Evolutionary conservation across 2,329 filamentous ascomycete species (phyloP), one percentile per base, ranked within the genome.

Genomic region (Alternaria postmessia): DNA sequence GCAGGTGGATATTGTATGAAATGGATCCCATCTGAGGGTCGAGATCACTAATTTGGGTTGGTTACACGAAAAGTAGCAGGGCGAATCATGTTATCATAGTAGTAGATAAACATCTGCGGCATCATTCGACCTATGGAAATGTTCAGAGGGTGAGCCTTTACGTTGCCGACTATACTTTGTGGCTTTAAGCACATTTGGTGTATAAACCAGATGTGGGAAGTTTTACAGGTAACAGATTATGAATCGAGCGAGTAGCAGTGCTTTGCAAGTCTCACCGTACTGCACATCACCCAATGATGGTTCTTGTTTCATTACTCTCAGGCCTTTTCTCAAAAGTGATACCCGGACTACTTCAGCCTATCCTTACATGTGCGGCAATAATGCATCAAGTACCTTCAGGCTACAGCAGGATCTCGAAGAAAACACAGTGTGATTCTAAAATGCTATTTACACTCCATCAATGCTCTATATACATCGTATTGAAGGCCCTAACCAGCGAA

Each of bases 361-460:
- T 28, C 16, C 42, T 44, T 5, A 44, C 7, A 11, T 43, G 9
- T 26, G 16, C 14, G 26, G 18, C 14, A 16, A n/a, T 0, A 36
- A 2, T 22, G 2, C 14, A 4, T 18, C 7, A 8, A 48, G 30
- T 6, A 16, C 4, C 3, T n/a, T 36, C 12, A 11, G 1, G 11
- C 46, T 7, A n/a, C 18, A 49, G 14, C 1, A 38, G 6, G 9
- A 32, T 14, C 4, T 5, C 30, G 12, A 49, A 49, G 30, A 26
- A 3, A 26, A 38, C 20, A 20, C 20, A 7, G 5, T 26, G 14
- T 24, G 20, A 49, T 49, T 49, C 30, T n/a, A 18, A 38, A 49
- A 49, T 49, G 46, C 46, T 49, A 38, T 49, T 6, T 38, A 24
- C 46, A 49, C 46, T 38, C 20, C 20, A 38, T 14, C 14, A 38